Conservation (phyloP, 2,329 filamentous ascomycete genomes). For the Pseudogymnoascus sp. region DNA sequence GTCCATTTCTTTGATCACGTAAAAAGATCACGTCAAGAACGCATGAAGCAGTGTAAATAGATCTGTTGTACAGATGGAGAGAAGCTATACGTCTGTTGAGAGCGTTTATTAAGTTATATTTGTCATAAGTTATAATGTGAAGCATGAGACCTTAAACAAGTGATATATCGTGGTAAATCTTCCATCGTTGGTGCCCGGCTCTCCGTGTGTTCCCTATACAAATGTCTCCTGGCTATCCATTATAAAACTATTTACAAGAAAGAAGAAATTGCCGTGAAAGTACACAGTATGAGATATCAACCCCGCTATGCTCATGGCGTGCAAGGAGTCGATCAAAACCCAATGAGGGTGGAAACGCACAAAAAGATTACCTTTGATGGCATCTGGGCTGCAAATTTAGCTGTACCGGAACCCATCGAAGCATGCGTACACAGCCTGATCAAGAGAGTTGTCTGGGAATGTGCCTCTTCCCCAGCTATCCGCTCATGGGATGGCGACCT, state of each 20-base stretch:
- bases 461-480: slow-evolving; percentile 14
- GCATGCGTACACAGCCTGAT: slow-evolving; percentile 1
- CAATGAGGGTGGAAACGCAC: not conserved
- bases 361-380: not conserved
- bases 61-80: not conserved
- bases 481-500: slow-evolving; percentile 18
- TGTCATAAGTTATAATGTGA: not conserved
- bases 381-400: slow-evolving; percentile 13
- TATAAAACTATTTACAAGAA: not conserved
- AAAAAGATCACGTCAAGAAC: not conserved
- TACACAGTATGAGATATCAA: not conserved
- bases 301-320: not conserved
- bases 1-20: not conserved
- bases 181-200: not conserved
- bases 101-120: not conserved
- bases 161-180: not conserved
- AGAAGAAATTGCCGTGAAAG: not conserved
- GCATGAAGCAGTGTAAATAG: not conserved
- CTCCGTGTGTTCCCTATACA: not conserved
- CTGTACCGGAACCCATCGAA: not conserved
- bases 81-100: not conserved
- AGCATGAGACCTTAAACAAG: not conserved
- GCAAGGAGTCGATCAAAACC: not conserved
- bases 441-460: not conserved
- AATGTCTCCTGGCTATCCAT: not conserved